Evolutionary conservation across 2,329 filamentous ascomycete genomes (phyloP), one percentile per base, ranked within the genome.

Genomic region (Claviceps africana): DNA sequence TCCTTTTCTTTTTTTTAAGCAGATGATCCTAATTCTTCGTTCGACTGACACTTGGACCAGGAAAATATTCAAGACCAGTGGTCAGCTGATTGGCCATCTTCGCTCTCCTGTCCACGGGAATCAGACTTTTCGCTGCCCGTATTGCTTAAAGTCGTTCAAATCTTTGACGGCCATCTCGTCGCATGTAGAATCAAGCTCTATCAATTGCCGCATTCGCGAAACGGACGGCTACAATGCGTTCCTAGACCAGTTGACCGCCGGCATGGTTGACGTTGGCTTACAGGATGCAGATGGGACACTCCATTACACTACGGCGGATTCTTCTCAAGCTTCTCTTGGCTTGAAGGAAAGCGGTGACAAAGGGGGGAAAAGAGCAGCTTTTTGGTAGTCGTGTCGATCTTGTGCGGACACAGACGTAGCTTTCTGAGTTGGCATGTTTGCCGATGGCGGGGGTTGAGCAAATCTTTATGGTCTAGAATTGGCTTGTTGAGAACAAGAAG

Each of bases 131-230:
- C 58, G 57, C 13, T 81, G 77, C 60, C 71, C 73, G 0, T 64
- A 61, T 46, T 81, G 77, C 56, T 60, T 62, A 13, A 61, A 60
- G 2, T 60, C 57, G 8, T 79, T 76, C 58, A 61, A 62, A 8
- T 66, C 65, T 2, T 61, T 72, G 21, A 61, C 67, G 17, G 67
- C 71, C 2, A 68, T 79, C 33, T 68, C 72, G 3, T 65, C 69
- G 47, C 78, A 81, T 55, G 70, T 67, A 22, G 76, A 80, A 57
- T 66, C 70, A 1, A 68, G 67, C 51, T 64, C 66, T 2, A 58
- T 54, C 35, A 63, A 62, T 21, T 78, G 76, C 63, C 61, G 60
- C 7, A 66, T 78, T 28, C 70, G 72, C 4, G 58, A 71, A 3
- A 65, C 68, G 0, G 61, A 67, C 11, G 61, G 66, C 15, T 77